These are phyloP conservation scores for Bocquillonia castaneifolia DNA, from an alignment of 441 rosid species.

Conservation along the genomic window DNA sequence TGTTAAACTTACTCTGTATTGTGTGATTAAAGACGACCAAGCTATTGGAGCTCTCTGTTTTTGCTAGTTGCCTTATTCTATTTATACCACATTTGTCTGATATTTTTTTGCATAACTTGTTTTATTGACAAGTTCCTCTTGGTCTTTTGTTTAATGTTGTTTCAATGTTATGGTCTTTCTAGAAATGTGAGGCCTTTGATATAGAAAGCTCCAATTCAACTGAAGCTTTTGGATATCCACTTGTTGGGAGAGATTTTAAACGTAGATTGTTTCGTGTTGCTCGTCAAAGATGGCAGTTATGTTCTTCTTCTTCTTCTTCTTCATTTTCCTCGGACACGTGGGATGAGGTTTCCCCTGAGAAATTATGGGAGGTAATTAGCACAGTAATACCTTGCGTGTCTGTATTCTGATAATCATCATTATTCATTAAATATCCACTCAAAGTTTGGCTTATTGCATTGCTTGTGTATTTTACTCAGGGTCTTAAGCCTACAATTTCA, in stretches of 20 bases:
- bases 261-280: slow-evolving; percentile 38
- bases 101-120: not conserved
- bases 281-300: slow-evolving; percentile 50
- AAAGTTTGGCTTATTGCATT: slow-evolving; percentile 23
- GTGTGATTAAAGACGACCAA: not conserved
- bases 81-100: not conserved
- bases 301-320: slow-evolving; percentile 49
- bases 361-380: slow-evolving; percentile 83
- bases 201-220: slow-evolving; percentile 33
- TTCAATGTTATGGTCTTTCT: slow-evolving; percentile 33
- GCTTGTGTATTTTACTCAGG: slow-evolving; percentile 43
- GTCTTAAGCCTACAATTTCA: slow-evolving; percentile 63
- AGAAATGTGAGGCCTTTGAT: slow-evolving; percentile 46
- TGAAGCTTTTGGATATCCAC: slow-evolving; percentile 35
- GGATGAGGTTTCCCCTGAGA: slow-evolving; percentile 56
- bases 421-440: slow-evolving; percentile 17
- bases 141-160: slow-evolving; percentile 12
- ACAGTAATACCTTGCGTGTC: slow-evolving; percentile 5
- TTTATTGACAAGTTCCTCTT: slow-evolving; percentile 4
- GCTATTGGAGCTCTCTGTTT: not conserved
- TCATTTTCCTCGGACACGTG: slow-evolving; percentile 38
- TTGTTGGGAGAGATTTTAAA: slow-evolving; percentile 39
- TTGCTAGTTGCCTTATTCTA: not conserved
- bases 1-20: not conserved
- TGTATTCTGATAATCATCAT: slow-evolving; percentile 11